phyloP scores from a whole-genome alignment of 805 yeast species.

The Tetrapisispora pingtungensis region DNA sequence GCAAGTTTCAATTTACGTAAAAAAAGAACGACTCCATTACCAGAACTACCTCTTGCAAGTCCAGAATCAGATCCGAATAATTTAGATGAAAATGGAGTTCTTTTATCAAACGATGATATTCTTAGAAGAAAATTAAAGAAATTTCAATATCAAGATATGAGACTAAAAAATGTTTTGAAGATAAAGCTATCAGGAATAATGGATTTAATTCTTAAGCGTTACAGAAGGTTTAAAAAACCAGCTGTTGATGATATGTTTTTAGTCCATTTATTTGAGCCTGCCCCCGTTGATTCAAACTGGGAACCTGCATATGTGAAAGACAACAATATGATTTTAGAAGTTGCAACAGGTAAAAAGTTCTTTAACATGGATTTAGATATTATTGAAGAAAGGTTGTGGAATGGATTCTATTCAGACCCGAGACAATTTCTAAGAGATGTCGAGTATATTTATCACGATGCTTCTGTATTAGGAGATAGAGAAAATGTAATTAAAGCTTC shows the following conservation, averaged over 20 bases:
- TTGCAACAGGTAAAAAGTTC: conserved; percentile 59
- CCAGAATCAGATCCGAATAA: conserved; percentile 12
- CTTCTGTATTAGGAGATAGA: conserved; percentile 65
- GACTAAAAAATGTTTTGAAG: conserved; percentile 73
- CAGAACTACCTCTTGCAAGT: conserved; percentile 30
- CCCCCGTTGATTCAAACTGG: conserved; percentile 27
- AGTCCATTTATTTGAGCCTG: conserved; percentile 68
- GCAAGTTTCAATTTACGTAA: conserved; percentile 55
- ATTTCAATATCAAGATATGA: conserved; percentile 55
- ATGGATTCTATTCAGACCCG: conserved; percentile 90
- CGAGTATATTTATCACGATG: conserved; percentile 72
- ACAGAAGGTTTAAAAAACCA: conserved; percentile 86
- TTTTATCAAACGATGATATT: conserved; percentile 27
- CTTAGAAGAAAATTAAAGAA: conserved; percentile 38
- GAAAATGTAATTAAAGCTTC: conserved; percentile 74
- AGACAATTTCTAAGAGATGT: conserved; percentile 79
- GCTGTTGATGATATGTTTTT: conserved; percentile 68
- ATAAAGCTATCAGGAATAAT: conserved; percentile 77
- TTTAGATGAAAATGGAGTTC: conserved; percentile 21
- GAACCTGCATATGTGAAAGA: conserved; percentile 40
- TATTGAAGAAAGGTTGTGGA: conserved; percentile 92
- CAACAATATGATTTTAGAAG: conserved; percentile 73
- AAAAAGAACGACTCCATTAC: conserved; percentile 35
- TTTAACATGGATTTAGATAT: conserved; percentile 89
- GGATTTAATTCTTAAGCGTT: conserved; percentile 81